Evolutionary conservation across 2,329 filamentous ascomycete genomes (phyloP).

Genomic region (Pyrenochaeta sp.): DNA sequence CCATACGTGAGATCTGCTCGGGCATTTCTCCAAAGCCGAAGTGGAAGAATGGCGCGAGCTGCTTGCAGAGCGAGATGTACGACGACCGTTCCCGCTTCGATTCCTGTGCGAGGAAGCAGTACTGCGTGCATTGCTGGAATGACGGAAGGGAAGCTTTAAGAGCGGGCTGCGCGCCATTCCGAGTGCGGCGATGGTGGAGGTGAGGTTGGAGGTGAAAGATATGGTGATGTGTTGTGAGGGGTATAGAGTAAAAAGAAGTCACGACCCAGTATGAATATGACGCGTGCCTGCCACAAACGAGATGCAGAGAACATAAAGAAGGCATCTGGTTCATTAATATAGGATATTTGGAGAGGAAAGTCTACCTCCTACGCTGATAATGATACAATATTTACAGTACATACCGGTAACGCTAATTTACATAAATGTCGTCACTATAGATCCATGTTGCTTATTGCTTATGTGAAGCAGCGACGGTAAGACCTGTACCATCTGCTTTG

Average conservation of each 20-base stretch:
- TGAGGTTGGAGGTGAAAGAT: slow-evolving; percentile 1
- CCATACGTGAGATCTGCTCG: neutral
- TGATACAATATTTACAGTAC: slow-evolving; percentile 22
- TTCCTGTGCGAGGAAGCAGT: slow-evolving; percentile 15
- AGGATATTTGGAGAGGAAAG: slow-evolving; percentile 11
- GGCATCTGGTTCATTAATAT: slow-evolving; percentile 11
- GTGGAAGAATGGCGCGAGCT: slow-evolving; percentile 18
- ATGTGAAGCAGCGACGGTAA: slow-evolving; percentile 28
- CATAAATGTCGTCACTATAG: slow-evolving; percentile 33
- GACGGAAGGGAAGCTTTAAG: slow-evolving; percentile 14
- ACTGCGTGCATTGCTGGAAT: slow-evolving; percentile 13
- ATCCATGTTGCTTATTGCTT: slow-evolving; percentile 10
- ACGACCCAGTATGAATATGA: slow-evolving; percentile 10
- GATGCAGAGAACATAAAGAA: slow-evolving; percentile 2
- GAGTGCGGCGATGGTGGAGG: neutral
- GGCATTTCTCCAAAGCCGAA: slow-evolving; percentile 9
- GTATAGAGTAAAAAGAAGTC: slow-evolving; percentile 8
- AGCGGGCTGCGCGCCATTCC: slow-evolving; percentile 21
- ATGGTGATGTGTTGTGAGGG: neutral
- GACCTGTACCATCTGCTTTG: slow-evolving; percentile 58
- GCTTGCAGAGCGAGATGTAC: slow-evolving; percentile 6
- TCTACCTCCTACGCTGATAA: slow-evolving; percentile 13
- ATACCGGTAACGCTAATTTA: slow-evolving; percentile 19
- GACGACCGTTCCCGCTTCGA: slow-evolving; percentile 10
- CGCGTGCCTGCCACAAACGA: slow-evolving; percentile 22